A percentile compares a stretch with the other conserved stretches of the same genome.
These are phyloP conservation scores for Mangifera indica DNA, from an alignment of 345 rosid species.

Conservation along the genomic window DNA sequence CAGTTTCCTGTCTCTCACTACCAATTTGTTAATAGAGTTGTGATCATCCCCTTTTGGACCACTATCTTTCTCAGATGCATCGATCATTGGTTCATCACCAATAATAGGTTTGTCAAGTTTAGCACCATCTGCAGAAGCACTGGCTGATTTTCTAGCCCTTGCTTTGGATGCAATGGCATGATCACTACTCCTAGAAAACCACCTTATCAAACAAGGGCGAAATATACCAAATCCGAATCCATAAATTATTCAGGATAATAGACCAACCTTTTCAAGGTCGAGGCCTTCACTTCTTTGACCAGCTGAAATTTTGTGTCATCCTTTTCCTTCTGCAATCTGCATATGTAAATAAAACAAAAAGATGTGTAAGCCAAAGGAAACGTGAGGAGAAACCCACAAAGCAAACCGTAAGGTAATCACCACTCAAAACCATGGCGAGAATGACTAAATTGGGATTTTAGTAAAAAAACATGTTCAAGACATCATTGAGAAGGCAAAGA, in stretches of 20 bases:
- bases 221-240: background rate
- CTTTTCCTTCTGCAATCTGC: constrained; percentile 37
- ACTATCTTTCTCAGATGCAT: background rate
- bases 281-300: constrained; percentile 18
- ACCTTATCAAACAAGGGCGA: constrained; percentile 2
- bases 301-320: constrained; percentile 22
- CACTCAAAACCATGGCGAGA: background rate
- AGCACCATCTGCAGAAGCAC: background rate
- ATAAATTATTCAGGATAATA: background rate
- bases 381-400: background rate
- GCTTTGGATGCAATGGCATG: constrained; percentile 11
- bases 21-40: background rate
- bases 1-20: constrained; percentile 5
- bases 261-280: constrained; percentile 35
- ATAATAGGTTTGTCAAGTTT: background rate
- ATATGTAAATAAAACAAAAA: constrained; percentile 15
- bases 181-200: constrained; percentile 23
- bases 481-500: background rate
- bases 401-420: background rate
- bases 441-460: background rate
- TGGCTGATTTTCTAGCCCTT: constrained; percentile 15
- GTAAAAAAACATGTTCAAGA: background rate
- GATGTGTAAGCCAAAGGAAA: constrained; percentile 7
- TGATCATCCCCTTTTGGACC: constrained; percentile 13
- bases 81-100: background rate